Base-by-base conservation (phyloP, 1,139 yeast species). In the Spathaspora sp. region DNA sequence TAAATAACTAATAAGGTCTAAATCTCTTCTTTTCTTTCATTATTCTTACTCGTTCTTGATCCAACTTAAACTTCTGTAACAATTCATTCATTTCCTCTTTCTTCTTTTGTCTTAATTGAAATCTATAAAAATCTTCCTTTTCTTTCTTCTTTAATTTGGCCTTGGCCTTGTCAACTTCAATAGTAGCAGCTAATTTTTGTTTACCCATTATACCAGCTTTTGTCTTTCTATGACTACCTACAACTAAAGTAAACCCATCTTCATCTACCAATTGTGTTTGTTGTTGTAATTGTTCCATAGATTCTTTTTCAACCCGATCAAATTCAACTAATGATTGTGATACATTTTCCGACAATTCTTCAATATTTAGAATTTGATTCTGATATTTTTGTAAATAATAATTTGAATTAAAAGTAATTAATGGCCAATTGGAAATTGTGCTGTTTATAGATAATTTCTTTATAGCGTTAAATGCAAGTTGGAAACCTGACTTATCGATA, bases 21-120 rank as follows among this genome's bases (percentile, higher is more conserved):
- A 91, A 91, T 59, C 85, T 79, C 65, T 86, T 85, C 74, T 81
- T 85, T 55, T 88, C 91, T 61, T 79, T 87, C 84, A 93, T 82
- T 52, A 78, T 69, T 56, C 79, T 78, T 44, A 95, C 89, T 65
- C 84, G 83, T 57, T 85, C 93, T 70, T 93, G 97, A 67, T 95
- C 99, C 51, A 85, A 83, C 63, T 87, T 89, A 70, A 90, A 95
- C 64, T 90, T 88, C 51, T 70, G 74, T 60, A 93, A 74, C 61
- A 95, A 73, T 45, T 88, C 90, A 62, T 89, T 89, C 89, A 93
- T 89, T 65, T 91, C 97, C 53, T 80, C 82, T 74, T 93, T 93
- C 78, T 91, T 93, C 62, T 82, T 81, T 63, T 95, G 96, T 66
- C 99, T 83, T 57, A 93, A 80, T 70, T 95, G 99, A 81, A 91